These are phyloP conservation scores for Orbilia blumenaviensis DNA, from an alignment of 2,329 filamentous ascomycete species.

Conservation along the genomic window DNA sequence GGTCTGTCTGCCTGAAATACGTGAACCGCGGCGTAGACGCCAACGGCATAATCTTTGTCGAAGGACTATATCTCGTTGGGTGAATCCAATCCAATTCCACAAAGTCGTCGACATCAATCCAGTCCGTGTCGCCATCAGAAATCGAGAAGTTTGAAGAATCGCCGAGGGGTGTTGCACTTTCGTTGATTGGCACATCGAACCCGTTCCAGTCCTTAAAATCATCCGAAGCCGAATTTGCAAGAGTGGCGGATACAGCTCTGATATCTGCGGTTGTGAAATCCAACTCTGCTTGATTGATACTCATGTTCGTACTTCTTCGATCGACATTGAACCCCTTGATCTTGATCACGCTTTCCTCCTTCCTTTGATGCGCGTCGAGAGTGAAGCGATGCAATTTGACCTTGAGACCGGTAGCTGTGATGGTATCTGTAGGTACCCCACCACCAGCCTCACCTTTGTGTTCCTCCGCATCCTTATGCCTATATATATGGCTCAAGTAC, in stretches of 20 bases:
- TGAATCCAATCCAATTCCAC: constrained; percentile 97
- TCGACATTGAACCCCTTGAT: constrained; percentile 76
- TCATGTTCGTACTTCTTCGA: constrained; percentile 87
- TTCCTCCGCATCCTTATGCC: constrained; percentile 88
- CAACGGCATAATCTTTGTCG: constrained; percentile 91
- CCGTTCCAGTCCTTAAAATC: constrained; percentile 71
- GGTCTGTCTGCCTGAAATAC: constrained; percentile 96
- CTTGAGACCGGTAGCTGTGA: constrained; percentile 95
- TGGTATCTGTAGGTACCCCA: constrained; percentile 66
- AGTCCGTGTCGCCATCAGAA: constrained; percentile 91
- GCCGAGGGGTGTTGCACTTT: constrained; percentile 55
- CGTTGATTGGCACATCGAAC: constrained; percentile 58
- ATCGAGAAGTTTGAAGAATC: constrained; percentile 92
- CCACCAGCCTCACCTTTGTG: constrained; percentile 72
- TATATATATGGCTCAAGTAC: constrained; percentile 97
- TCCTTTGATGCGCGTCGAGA: constrained; percentile 91
- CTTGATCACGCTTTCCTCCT: constrained; percentile 79
- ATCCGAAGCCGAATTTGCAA: constrained; percentile 80
- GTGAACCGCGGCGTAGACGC: constrained; percentile 94
- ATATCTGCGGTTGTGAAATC: constrained; percentile 92
- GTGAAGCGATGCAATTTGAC: constrained; percentile 96
- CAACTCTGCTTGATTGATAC: constrained; percentile 91
- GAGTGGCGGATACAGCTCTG: constrained; percentile 88
- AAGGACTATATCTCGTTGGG: constrained; percentile 85
- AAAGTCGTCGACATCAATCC: constrained; percentile 99